A percentile compares a stretch with the other conserved stretches of the same genome.
Evolutionary conservation across 129 eudicot genomes (phyloP).

Genomic region (Arctium lappa): DNA sequence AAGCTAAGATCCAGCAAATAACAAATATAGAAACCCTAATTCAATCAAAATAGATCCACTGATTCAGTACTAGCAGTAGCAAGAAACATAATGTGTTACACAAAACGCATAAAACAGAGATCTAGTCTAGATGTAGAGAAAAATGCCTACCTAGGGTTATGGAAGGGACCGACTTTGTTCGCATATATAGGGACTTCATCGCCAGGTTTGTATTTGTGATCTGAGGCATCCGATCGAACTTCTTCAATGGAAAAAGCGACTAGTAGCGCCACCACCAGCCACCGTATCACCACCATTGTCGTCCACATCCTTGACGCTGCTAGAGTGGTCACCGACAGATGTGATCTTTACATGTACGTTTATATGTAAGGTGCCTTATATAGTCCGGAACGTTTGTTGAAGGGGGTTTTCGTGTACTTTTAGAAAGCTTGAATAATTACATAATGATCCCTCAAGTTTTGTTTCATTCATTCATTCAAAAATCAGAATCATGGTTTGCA

Average conservation of each 20-base stretch:
- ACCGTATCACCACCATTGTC: slow-evolving; percentile 33
- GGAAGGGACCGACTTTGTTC: slow-evolving; percentile 93
- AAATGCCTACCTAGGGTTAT: slow-evolving; percentile 71
- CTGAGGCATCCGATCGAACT: slow-evolving; percentile 67
- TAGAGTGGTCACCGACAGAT: slow-evolving; percentile 14
- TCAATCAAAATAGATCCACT: slow-evolving; percentile 20
- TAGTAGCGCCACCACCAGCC: slow-evolving; percentile 28
- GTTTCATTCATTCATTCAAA: neutral
- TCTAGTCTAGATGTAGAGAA: neutral
- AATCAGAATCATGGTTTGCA: too few species aligned
- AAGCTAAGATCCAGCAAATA: slow-evolving; percentile 15
- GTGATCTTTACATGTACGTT: slow-evolving; percentile 22
- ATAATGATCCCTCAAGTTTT: slow-evolving; percentile 10
- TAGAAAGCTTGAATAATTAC: neutral
- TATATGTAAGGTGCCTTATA: slow-evolving; percentile 9
- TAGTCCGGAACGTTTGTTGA: slow-evolving; percentile 8
- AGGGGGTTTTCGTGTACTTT: slow-evolving; percentile 14
- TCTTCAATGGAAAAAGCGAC: neutral
- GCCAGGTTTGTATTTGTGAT: slow-evolving; percentile 72
- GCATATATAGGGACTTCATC: slow-evolving; percentile 85
- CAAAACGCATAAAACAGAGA: slow-evolving; percentile 8
- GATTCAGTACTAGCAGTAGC: neutral
- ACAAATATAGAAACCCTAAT: neutral
- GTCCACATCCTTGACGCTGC: slow-evolving; percentile 22
- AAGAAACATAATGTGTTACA: neutral